These are phyloP conservation scores for Aquanectria penicillioides DNA, from an alignment of 2,329 filamentous ascomycete genomes.

Conservation along the genomic window DNA sequence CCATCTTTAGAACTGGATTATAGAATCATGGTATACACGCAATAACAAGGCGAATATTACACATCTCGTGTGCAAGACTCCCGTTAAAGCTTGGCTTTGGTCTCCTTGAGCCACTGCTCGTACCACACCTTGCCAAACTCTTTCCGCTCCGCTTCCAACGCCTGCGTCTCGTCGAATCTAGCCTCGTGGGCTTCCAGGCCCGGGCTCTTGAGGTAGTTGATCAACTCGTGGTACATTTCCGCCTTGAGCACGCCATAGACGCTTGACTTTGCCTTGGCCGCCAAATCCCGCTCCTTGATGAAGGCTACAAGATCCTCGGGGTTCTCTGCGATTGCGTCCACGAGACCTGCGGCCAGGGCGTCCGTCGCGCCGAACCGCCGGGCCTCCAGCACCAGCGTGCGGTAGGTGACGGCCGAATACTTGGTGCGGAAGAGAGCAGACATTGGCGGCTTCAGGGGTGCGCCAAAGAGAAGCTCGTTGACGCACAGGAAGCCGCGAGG, in stretches of 20 bases:
- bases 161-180: constrained; percentile 54
- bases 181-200: constrained; percentile 60
- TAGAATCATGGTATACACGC: background rate
- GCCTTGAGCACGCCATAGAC: constrained; percentile 78
- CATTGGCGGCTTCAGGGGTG: constrained; percentile 80
- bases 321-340: constrained; percentile 71
- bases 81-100: constrained; percentile 51
- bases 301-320: constrained; percentile 71
- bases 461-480: constrained; percentile 84
- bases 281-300: constrained; percentile 67
- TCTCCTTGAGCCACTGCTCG: constrained; percentile 58
- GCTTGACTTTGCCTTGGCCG: constrained; percentile 69
- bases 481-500: constrained; percentile 78
- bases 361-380: constrained; percentile 71
- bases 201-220: constrained; percentile 66
- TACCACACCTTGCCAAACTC: constrained; percentile 58
- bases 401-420: constrained; percentile 64
- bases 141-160: constrained; percentile 53
- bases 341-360: constrained; percentile 72
- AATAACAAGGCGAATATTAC: background rate
- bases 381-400: constrained; percentile 78
- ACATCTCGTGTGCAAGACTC: background rate
- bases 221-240: constrained; percentile 77
- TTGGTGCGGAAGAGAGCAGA: constrained; percentile 79
- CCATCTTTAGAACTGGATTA: constrained; percentile 19